Percentiles rank a stretch among this genome's conserved stretches.
Conservation (phyloP, 371 early-diverging fungal genomes). For the Lichtheimia corymbifera region DNA sequence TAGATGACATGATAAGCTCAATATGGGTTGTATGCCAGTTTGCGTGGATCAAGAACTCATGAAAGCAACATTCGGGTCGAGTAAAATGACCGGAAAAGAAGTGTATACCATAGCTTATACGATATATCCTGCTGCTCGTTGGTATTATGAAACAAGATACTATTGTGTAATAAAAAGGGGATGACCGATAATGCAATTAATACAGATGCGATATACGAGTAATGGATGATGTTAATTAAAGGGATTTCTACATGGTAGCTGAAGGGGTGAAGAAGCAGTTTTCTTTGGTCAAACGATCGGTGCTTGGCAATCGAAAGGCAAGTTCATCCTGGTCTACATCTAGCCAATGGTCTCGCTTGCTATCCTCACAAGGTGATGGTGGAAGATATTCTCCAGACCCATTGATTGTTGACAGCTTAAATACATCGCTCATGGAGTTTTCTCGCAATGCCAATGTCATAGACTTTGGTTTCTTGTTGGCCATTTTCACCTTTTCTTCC, state of each 20-base stretch:
- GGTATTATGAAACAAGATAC: neutral
- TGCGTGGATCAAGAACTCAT: too few species aligned
- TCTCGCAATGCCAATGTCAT: slow-evolving; percentile 27
- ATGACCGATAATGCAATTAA: neutral
- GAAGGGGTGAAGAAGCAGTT: slow-evolving; percentile 43
- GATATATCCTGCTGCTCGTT: neutral
- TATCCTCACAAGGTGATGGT: slow-evolving; percentile 34
- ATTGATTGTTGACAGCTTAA: slow-evolving; percentile 44
- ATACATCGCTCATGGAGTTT: slow-evolving; percentile 26
- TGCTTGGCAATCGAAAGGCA: slow-evolving; percentile 35
- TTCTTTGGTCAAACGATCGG: slow-evolving; percentile 33
- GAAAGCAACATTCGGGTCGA: too few species aligned
- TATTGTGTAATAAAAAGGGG: neutral
- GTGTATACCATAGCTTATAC: neutral
- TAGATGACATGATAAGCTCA: neutral
- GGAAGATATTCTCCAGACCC: slow-evolving; percentile 41
- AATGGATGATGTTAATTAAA: neutral
- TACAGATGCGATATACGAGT: neutral
- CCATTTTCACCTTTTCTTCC: neutral
- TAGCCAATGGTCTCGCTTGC: slow-evolving; percentile 33
- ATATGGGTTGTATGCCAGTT: too few species aligned
- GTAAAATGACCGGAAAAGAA: neutral
- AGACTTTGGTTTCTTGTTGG: slow-evolving; percentile 3
- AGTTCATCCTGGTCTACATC: slow-evolving; percentile 21
- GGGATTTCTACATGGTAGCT: slow-evolving; percentile 7